Conservation (phyloP, 495 filamentous ascomycete genomes). For the Chaetomium cochliodes region DNA sequence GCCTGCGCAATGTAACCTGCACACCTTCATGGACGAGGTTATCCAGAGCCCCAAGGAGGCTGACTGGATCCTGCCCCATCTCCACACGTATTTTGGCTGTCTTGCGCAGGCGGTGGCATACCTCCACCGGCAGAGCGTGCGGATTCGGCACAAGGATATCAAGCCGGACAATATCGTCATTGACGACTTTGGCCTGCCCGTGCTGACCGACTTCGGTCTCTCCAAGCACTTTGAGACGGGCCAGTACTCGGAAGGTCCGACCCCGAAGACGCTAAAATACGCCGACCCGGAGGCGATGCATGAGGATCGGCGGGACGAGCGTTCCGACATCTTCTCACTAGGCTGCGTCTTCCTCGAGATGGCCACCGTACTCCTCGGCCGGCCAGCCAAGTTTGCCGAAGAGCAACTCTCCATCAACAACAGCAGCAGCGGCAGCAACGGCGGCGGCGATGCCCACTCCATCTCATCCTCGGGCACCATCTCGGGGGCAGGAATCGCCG, state of each 20-base stretch:
- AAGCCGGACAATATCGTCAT: conserved; percentile 51
- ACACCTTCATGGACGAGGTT: conserved; percentile 33
- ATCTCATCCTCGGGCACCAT: background rate
- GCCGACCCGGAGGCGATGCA: conserved; percentile 48
- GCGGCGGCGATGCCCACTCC: background rate
- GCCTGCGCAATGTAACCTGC: conserved; percentile 34
- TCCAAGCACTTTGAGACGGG: conserved; percentile 41
- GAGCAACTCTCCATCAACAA: conserved; percentile 22
- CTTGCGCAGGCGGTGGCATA: conserved; percentile 41
- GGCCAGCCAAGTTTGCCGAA: conserved; percentile 31
- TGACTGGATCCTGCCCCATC: conserved; percentile 24
- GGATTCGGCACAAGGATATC: conserved; percentile 49
- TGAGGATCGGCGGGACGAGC: conserved; percentile 39
- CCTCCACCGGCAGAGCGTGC: conserved; percentile 36
- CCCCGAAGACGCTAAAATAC: conserved; percentile 42
- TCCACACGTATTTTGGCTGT: conserved; percentile 39
- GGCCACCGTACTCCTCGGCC: conserved; percentile 40
- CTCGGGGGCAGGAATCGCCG: background rate
- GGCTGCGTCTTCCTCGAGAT: conserved; percentile 53
- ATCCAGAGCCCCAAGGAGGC: conserved; percentile 17
- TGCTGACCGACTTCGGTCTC: conserved; percentile 49
- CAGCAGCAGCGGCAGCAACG: no score
- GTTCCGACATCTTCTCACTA: conserved; percentile 50
- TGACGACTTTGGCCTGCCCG: conserved; percentile 34
- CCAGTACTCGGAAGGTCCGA: conserved; percentile 36